Evolutionary conservation across 2,329 filamentous ascomycete genomes (phyloP), one percentile per base, ranked within the genome.

Genomic region (Talaromyces sp.): DNA sequence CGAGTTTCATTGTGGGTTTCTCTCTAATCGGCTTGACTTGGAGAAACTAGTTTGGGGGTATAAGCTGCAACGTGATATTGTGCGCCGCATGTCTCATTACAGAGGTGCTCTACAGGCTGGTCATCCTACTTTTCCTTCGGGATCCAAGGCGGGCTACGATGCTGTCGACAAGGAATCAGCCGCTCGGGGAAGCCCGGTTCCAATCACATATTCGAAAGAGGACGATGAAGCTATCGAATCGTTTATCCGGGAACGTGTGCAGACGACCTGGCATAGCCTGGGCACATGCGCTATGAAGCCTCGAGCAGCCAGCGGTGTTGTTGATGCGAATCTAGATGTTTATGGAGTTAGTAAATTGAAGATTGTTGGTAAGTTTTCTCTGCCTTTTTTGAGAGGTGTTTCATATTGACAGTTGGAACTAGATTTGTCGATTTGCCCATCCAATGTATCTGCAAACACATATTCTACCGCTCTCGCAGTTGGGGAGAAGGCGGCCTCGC

Each of bases 21-120:
- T 89, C 33, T 79, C 73, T 4, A 82, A 87, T 58, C 66, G 74
- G 13, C 73, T 85, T 64, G 80, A 83, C 1, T 71, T 85, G n/a
- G 86, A 88, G 67, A 84, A 81, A 66, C 81, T 84, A 13, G 66
- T 86, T 11, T 88, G 85, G 85, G 80, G 77, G 0, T 89, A 89
- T 76, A 89, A 89, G 72, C 83, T 82, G 66, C 78, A 80, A n/a
- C 84, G 87, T 2, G 85, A 88, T 70, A 81, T 88, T 58, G 75
- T 80, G 25, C 81, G 86, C 2, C 82, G 85, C 15, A 82, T 84
- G 68, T 71, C 78, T 2, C 76, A 79, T 61, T 87, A 82, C 72
- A 72, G 72, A 10, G 78, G 78, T 30, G 74, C 78, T 63, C 60
- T 80, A n/a, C 70, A 68, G 1, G 66, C 64, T 17, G 68, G 66